Percentiles rank a stretch among this genome's conserved stretches.
Evolutionary conservation across 163 green algal species (phyloP).

Genomic region (Chloroidium sp.): DNA sequence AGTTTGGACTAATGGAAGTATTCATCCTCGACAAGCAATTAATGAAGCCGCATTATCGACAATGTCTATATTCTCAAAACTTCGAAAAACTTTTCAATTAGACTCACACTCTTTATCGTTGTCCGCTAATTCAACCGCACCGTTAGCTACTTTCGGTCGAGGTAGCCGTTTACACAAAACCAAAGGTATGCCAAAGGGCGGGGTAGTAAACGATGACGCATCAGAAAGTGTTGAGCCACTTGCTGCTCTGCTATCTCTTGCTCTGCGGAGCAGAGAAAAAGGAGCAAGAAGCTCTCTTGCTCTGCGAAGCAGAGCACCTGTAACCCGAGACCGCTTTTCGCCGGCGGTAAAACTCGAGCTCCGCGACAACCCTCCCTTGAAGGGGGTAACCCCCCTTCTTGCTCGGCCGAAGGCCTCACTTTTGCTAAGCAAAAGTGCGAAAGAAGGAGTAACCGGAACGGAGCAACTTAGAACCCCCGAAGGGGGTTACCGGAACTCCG

Average conservation of each 20-base stretch:
- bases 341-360: too few species aligned
- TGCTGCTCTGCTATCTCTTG: background rate
- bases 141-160: background rate
- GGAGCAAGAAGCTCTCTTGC: too few species aligned
- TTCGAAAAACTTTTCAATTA: slow-evolving; percentile 10
- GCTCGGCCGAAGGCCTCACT: too few species aligned
- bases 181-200: background rate
- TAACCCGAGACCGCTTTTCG: too few species aligned
- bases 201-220: too few species aligned
- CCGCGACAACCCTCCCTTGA: too few species aligned
- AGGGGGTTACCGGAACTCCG: too few species aligned
- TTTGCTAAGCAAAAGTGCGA: too few species aligned
- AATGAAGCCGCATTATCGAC: slow-evolving; percentile 19
- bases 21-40: slow-evolving; percentile 27
- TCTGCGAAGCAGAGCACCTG: too few species aligned
- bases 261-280: background rate
- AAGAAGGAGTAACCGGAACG: too few species aligned
- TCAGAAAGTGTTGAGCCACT: too few species aligned
- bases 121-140: background rate
- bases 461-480: background rate
- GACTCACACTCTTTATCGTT: background rate
- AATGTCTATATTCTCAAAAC: slow-evolving; percentile 4
- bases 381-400: too few species aligned
- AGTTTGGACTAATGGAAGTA: slow-evolving; percentile 39
- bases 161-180: background rate